These are phyloP conservation scores for Cyclotella cryptica DNA, from an alignment of 108 stramenopile species.

Conservation along the genomic window DNA sequence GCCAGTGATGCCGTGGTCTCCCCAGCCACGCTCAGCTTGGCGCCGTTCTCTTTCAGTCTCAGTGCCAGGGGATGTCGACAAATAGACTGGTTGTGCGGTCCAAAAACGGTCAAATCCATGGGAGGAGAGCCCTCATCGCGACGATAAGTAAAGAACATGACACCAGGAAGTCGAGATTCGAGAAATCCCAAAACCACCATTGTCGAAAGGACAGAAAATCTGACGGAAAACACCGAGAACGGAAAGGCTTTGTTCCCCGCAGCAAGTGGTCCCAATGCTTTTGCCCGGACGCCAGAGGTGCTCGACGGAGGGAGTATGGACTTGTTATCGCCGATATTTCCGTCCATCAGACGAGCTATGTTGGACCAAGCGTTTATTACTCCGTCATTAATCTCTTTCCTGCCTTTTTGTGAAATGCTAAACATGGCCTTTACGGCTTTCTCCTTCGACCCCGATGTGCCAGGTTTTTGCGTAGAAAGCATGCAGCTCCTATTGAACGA, in stretches of 20 bases:
- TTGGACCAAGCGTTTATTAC: constrained; percentile 65
- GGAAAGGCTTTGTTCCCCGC: constrained; percentile 47
- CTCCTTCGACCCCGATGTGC: constrained; percentile 30
- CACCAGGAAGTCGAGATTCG: constrained; percentile 80
- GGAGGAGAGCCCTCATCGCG: constrained; percentile 77
- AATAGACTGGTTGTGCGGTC: constrained; percentile 62
- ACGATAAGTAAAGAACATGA: constrained; percentile 77
- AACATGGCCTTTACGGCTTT: constrained; percentile 60
- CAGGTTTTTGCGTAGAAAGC: constrained; percentile 56
- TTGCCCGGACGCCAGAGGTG: constrained; percentile 29
- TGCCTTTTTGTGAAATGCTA: constrained; percentile 59
- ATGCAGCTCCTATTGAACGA: constrained; percentile 58
- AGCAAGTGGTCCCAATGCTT: constrained; percentile 33
- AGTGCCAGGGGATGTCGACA: constrained; percentile 83
- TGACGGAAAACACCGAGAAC: constrained; percentile 69
- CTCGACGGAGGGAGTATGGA: constrained; percentile 33
- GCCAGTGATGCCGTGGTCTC: constrained; percentile 43
- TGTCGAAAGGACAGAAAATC: constrained; percentile 78
- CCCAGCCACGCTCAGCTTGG: constrained; percentile 40
- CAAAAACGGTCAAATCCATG: constrained; percentile 76
- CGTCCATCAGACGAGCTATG: constrained; percentile 63
- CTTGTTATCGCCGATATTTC: constrained; percentile 68
- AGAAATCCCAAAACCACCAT: constrained; percentile 80
- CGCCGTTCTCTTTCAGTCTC: constrained; percentile 62
- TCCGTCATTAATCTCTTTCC: constrained; percentile 58